Evolutionary conservation across 1,284 basidiomycete genomes (phyloP), one percentile per base, ranked within the genome.

Genomic region (Papiliotrema laurentii): DNA sequence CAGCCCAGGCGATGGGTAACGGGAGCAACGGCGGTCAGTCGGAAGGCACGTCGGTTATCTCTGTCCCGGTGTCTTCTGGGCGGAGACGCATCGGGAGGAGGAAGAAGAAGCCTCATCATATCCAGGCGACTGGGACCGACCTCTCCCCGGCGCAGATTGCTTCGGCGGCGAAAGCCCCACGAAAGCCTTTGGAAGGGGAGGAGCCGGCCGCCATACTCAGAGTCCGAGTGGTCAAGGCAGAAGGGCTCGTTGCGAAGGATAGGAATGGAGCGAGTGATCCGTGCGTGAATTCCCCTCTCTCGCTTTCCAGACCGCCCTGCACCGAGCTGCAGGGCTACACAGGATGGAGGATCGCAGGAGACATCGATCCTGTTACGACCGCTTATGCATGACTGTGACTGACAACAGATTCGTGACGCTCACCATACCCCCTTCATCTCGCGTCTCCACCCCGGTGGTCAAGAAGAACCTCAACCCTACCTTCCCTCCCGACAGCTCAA

Each of bases 401-500:
- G n/a, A n/a, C n/a, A 42, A 13, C 63, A 88, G 87, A 1, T 89
- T 87, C 69, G 83, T 90, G 51, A 81, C 82, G 27, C 79, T 87
- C 13, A 81, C 83, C 1, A 71, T 91, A 27, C 76, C 86, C 0
- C 72, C 72, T 7, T 79, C 80, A 30, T 80, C 78, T 4, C 78
- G 84, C n/a, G 77, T 82, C 38, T 80, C 84, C 30, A 94, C 91
- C 0, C 82, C 89, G 0, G 87, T 89, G n/a, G 74, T 82, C 30
- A 89, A 86, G 68, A 83, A 84, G 52, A 85, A 81, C 0, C 68
- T 87, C n/a, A 85, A 87, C 61, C 93, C 93, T 0, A 72, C 75
- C 2, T 97, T 83, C 69, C 69, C 76, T 0, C 59, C 83, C 13
- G 83, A 83, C 54, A 82, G 86, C 63, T 85, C 89, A 11, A 91